Evolutionary conservation across 2,329 filamentous ascomycete genomes (phyloP).

Genomic region (Cladorrhinum sp.): DNA sequence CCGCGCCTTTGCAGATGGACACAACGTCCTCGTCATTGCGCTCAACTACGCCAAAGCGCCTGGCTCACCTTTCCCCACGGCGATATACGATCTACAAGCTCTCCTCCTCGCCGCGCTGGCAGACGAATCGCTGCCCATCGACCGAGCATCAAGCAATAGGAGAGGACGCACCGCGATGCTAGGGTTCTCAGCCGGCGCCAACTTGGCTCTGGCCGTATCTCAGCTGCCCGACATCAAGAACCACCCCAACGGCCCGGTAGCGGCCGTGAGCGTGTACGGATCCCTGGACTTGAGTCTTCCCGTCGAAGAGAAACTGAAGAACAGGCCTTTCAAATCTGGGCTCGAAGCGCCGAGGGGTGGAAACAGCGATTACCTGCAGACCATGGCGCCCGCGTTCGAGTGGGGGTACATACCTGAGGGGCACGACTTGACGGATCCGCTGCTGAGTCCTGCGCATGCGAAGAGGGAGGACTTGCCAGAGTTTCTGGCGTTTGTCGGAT

Average conservation of each 20-base stretch:
- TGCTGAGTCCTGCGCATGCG: conserved; percentile 40
- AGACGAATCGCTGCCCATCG: conserved; percentile 46
- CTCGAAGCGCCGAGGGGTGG: conserved; percentile 29
- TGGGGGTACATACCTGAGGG: conserved; percentile 43
- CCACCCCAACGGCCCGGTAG: conserved; percentile 27
- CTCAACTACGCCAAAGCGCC: conserved; percentile 51
- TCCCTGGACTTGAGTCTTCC: conserved; percentile 40
- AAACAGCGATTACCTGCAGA: conserved; percentile 29
- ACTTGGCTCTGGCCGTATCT: conserved; percentile 42
- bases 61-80: conserved; percentile 42
- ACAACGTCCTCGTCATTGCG: conserved; percentile 43
- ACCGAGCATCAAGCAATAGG: conserved; percentile 26
- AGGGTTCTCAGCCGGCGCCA: conserved; percentile 54
- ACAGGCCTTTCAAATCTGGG: conserved; percentile 36
- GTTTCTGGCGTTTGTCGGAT: conserved; percentile 41
- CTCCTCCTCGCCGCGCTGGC: conserved; percentile 42
- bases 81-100: conserved; percentile 45
- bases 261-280: conserved; percentile 43
- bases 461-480: conserved; percentile 36
- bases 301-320: conserved; percentile 31
- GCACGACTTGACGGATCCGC: conserved; percentile 38
- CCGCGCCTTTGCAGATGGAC: conserved; percentile 39
- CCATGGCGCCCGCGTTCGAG: conserved; percentile 35
- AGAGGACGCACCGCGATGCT: conserved; percentile 38
- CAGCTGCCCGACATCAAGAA: conserved; percentile 39